Base-by-base conservation (phyloP, 208 protist genomes). In the Trypanosoma brucei region DNA sequence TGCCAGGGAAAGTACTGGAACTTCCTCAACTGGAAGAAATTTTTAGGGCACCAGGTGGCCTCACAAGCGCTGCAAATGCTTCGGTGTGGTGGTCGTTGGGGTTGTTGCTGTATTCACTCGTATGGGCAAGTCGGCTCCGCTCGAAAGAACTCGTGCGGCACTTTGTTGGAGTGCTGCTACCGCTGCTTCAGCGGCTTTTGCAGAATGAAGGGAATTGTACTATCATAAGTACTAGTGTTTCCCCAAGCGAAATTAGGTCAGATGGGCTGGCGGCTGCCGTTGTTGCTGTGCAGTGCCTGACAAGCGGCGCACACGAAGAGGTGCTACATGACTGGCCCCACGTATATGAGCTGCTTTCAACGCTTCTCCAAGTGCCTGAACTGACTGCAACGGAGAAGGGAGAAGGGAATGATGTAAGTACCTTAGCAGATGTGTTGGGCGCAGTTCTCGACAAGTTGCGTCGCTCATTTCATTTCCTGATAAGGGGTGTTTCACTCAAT, bases 361-460 rank as follows among this genome's bases (percentile, higher is more conserved):
- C n/a, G 14, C 37, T 68, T n/a, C 2, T 65, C 2, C 48, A 65
- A 48, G 56, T 65, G 33, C 13, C 51, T 53, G 52, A 67, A 44
- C 31, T 71, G 35, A 44, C 53, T 3, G 7, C 37, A 8, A 39
- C 46, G 5, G 36, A 39, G 3, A 30, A 2, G 37, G 6, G n/a
- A 31, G 36, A n/a, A 40, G 31, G 36, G 11, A 46, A 11, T 49
- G 59, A 38, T 36, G 52, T 68, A 37, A 64, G 53, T 54, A 46
- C 39, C 2, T 63, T 91, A 22, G 55, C 75, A 33, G 80, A 89
- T 38, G 55, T 52, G 8, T 48, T 86, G 5, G 69, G 72, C 8
- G 79, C 82, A 2, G 78, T 92, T 7, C 62, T 76, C 11, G 77
- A 72, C 40, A 92, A 92, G 68, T 58, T 92, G 49, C 75, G 81